Conservation (phyloP, 768 basidiomycete species). For the Polyporus arcularius region DNA sequence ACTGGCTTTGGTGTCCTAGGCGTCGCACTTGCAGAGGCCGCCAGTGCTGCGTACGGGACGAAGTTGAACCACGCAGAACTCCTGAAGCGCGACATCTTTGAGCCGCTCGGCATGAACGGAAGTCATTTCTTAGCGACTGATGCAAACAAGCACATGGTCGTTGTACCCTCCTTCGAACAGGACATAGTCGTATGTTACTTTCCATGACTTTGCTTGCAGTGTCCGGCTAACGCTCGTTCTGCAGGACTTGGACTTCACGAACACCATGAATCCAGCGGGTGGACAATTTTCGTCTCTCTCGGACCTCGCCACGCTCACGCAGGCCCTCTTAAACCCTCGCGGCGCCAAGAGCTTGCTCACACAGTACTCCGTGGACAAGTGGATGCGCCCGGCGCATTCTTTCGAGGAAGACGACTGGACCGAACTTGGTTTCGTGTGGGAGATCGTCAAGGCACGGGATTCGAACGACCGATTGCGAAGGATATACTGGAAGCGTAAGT, state of each 20-base stretch:
- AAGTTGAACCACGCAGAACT: constrained; percentile 38
- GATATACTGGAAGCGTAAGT: constrained; percentile 33
- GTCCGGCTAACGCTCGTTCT: constrained; percentile 2
- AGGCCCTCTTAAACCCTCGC: constrained; percentile 45
- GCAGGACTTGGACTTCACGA: constrained; percentile 44
- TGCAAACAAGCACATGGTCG: constrained; percentile 37
- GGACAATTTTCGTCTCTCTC: constrained; percentile 54
- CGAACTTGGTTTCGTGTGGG: constrained; percentile 24
- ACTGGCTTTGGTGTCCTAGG: constrained; percentile 39
- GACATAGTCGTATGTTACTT: constrained; percentile 40
- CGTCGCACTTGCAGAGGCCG: constrained; percentile 34
- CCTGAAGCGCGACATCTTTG: constrained; percentile 51
- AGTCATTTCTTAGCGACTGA: constrained; percentile 45
- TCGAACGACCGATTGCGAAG: constrained; percentile 23
- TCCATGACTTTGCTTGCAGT: too few relatives aligned
- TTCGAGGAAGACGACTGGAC: constrained; percentile 34
- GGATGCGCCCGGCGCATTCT: constrained; percentile 32
- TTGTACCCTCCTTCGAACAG: constrained; percentile 39
- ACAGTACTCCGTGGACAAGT: constrained; percentile 27
- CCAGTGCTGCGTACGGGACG: constrained; percentile 20
- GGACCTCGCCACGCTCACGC: constrained; percentile 46
- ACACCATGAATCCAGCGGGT: constrained; percentile 44
- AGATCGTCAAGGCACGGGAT: constrained; percentile 26
- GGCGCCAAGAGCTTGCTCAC: constrained; percentile 26
- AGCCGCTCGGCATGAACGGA: constrained; percentile 44